phyloP scores from a whole-genome alignment of 345 rosid genomes.

The Cardiospermum halicacabum region DNA sequence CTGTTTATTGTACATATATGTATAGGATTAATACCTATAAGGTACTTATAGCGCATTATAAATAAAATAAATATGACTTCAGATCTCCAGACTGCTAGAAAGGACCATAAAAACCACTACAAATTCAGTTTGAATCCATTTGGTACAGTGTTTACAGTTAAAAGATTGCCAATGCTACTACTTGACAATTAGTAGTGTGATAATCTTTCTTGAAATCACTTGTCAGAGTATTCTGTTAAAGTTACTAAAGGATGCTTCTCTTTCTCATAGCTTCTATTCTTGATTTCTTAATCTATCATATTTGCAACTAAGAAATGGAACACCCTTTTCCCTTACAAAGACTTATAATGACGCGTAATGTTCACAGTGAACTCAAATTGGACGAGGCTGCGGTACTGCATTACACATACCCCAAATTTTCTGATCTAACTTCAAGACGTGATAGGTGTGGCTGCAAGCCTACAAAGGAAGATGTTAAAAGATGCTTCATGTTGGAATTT shows the following conservation, averaged over 20 bases:
- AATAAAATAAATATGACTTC: neutral
- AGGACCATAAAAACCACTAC: neutral
- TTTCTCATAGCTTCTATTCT: neutral
- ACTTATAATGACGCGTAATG: conserved; percentile 8
- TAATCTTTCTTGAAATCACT: neutral
- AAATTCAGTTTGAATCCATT: neutral
- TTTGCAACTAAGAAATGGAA: neutral
- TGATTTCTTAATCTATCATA: neutral
- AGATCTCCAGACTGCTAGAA: neutral
- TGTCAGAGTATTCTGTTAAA: neutral
- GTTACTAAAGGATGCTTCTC: neutral
- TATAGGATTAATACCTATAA: neutral
- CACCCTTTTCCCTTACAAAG: conserved; percentile 1
- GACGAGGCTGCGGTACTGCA: conserved; percentile 91
- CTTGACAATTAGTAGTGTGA: neutral
- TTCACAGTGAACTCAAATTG: conserved; percentile 65
- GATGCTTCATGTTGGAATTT: conserved; percentile 97
- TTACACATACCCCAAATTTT: conserved; percentile 80
- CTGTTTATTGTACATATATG: neutral
- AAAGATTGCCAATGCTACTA: neutral
- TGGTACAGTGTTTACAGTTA: neutral
- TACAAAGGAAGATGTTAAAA: conserved; percentile 85
- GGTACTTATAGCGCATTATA: neutral
- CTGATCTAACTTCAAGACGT: conserved; percentile 95
- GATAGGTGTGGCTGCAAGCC: conserved; percentile 99